Evolutionary conservation across 805 yeast species (phyloP).

Genomic region (Starmerella bombi): DNA sequence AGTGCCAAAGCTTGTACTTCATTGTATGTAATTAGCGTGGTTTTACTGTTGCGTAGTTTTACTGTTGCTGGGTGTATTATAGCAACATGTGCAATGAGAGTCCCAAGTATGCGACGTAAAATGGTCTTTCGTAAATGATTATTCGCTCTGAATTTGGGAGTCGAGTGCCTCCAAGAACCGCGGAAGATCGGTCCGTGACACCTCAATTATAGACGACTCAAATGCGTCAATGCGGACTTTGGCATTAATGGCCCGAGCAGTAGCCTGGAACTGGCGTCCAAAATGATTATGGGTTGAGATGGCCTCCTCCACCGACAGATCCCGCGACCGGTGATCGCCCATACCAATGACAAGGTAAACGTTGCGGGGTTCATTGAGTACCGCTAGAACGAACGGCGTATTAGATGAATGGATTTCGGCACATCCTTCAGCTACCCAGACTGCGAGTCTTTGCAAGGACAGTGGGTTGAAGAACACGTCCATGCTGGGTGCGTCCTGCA

Average conservation of each 20-base stretch:
- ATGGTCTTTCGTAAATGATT: no score
- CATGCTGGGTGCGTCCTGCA: slow-evolving; percentile 79
- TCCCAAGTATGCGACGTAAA: no score
- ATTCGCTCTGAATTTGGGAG: slow-evolving; percentile 1
- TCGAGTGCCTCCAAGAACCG: slow-evolving; percentile 79
- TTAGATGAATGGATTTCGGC: slow-evolving; percentile 58
- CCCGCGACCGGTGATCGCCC: slow-evolving; percentile 63
- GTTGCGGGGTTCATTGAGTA: slow-evolving; percentile 56
- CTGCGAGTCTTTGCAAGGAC: slow-evolving; percentile 68
- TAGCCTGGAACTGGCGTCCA: slow-evolving; percentile 81
- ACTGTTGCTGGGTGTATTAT: no score
- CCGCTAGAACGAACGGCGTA: slow-evolving; percentile 75
- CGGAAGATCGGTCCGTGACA: slow-evolving; percentile 71
- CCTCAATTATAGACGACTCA: slow-evolving; percentile 86
- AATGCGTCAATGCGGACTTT: slow-evolving; percentile 85
- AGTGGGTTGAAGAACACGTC: slow-evolving; percentile 72
- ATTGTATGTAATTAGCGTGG: no score
- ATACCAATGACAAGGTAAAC: slow-evolving; percentile 81
- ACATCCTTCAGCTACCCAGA: slow-evolving; percentile 83
- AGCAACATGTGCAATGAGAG: no score
- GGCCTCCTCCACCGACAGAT: slow-evolving; percentile 21
- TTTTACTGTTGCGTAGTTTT: no score
- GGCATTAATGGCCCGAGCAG: slow-evolving; percentile 74
- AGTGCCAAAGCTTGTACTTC: no score
- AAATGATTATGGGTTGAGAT: slow-evolving; percentile 44